Conservation (phyloP, 257 asterid genomes). For the Avicennia marina region DNA sequence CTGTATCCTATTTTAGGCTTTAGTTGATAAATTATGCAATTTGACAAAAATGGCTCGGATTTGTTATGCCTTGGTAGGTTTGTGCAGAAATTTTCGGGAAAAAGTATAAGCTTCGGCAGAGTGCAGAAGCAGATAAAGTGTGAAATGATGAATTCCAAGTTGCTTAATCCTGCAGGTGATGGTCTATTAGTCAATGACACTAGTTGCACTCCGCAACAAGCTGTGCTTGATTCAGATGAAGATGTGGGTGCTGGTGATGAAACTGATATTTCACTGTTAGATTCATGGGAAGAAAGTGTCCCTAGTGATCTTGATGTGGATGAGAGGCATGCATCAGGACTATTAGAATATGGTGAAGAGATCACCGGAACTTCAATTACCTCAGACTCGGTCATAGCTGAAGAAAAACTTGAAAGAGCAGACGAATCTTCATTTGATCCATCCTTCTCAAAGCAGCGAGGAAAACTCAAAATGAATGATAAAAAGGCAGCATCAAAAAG, state of each 20-base stretch:
- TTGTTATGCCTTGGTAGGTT: constrained; percentile 43
- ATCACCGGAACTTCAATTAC: constrained; percentile 14
- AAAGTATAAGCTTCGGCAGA: constrained; percentile 60
- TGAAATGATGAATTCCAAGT: constrained; percentile 37
- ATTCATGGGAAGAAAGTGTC: constrained; percentile 22
- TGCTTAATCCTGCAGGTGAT: constrained; percentile 21
- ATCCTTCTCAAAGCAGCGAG: constrained; percentile 26
- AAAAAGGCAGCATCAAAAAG: constrained; percentile 38
- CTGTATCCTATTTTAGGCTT: too few relatives aligned
- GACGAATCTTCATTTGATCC: constrained; percentile 21
- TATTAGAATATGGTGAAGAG: constrained; percentile 25
- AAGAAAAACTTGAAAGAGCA: constrained; percentile 20
- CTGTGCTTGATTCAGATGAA: constrained; percentile 8
- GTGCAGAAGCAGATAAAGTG: constrained; percentile 70
- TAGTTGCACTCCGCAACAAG: constrained; percentile 6
- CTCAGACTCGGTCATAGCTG: constrained; percentile 9
- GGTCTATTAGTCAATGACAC: constrained; percentile 14
- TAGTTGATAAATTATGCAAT: too few relatives aligned
- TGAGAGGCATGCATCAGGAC: constrained; percentile 13
- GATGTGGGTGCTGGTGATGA: constrained; percentile 17
- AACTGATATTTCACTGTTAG: constrained; percentile 8
- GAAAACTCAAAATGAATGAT: constrained; percentile 26
- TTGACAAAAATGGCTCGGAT: too few relatives aligned
- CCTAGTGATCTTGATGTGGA: constrained; percentile 24
- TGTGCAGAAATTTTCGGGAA: constrained; percentile 61